Evolutionary conservation across 1,139 yeast genomes (phyloP).

Genomic region (Saccharomyces hybrid): DNA sequence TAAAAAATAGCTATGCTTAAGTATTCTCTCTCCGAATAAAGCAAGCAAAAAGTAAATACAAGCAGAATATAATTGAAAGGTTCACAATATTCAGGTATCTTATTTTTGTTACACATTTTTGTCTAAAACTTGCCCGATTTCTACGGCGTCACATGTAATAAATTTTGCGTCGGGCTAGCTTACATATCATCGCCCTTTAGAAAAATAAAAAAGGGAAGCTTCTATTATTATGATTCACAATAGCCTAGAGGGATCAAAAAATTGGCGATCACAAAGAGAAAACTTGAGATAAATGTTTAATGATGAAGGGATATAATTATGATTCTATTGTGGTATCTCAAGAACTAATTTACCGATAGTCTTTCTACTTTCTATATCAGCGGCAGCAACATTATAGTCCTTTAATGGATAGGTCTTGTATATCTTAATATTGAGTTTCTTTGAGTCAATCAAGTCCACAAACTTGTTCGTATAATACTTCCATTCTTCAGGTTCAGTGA

Average conservation of each 20-base stretch:
- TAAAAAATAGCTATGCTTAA: background rate
- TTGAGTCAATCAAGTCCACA: slow-evolving; percentile 40
- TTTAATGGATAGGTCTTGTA: slow-evolving; percentile 51
- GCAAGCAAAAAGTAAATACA: background rate
- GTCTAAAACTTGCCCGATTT: background rate
- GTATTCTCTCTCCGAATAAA: background rate
- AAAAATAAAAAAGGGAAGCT: background rate
- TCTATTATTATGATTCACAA: background rate
- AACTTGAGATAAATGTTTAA: background rate
- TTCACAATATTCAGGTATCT: background rate
- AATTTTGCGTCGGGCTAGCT: background rate
- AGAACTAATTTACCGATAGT: slow-evolving; percentile 74
- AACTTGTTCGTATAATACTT: slow-evolving; percentile 44
- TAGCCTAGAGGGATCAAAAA: slow-evolving; percentile 1
- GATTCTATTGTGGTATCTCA: slow-evolving; percentile 41
- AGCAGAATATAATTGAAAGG: background rate
- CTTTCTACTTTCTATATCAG: slow-evolving; percentile 59
- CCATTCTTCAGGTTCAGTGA: slow-evolving; percentile 52
- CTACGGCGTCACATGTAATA: background rate
- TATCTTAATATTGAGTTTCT: slow-evolving; percentile 46
- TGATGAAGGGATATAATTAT: background rate
- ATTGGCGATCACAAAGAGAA: background rate
- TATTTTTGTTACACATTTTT: background rate
- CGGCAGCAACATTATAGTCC: slow-evolving; percentile 60
- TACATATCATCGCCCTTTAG: background rate